A percentile compares a stretch with the other conserved stretches of the same genome.
Evolutionary conservation across 768 basidiomycete species (phyloP).

Genomic region (Clavulina sp.): DNA sequence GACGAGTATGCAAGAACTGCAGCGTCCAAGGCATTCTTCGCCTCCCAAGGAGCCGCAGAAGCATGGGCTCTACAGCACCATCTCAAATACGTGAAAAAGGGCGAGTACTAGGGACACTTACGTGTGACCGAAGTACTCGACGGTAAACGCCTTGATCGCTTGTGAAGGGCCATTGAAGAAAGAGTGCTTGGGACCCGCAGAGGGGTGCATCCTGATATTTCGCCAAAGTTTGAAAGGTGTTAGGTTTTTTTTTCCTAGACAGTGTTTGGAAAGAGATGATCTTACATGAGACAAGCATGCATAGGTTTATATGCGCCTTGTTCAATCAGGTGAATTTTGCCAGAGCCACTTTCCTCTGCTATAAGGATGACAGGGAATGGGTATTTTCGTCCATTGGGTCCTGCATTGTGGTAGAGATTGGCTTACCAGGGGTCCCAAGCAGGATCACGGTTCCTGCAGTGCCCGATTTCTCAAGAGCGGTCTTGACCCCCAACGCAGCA

Average conservation of each 20-base stretch:
- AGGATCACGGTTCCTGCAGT: constrained; percentile 53
- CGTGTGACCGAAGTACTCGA: constrained; percentile 64
- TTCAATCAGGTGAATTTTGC: constrained; percentile 53
- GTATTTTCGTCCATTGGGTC: background rate
- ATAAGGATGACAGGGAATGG: background rate
- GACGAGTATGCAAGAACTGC: constrained; percentile 70
- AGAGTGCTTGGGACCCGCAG: constrained; percentile 53
- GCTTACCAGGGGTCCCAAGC: constrained; percentile 43
- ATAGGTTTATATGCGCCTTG: constrained; percentile 61
- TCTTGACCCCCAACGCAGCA: constrained; percentile 47
- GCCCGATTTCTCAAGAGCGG: constrained; percentile 39
- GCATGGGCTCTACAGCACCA: constrained; percentile 51
- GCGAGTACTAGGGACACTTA: constrained; percentile 19
- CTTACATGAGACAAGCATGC: constrained; percentile 60
- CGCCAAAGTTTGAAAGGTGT: no score
- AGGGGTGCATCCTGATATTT: constrained; percentile 59
- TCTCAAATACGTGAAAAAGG: constrained; percentile 3
- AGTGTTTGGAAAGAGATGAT: constrained; percentile 1
- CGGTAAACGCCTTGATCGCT: constrained; percentile 39
- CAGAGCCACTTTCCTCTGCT: constrained; percentile 63
- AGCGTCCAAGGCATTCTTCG: constrained; percentile 72
- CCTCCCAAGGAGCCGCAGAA: constrained; percentile 69
- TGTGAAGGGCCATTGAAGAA: constrained; percentile 47
- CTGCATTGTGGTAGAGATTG: background rate
- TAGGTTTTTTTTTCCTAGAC: no score